phyloP scores from a whole-genome alignment of 495 filamentous ascomycete species.

The Podospora australis region DNA sequence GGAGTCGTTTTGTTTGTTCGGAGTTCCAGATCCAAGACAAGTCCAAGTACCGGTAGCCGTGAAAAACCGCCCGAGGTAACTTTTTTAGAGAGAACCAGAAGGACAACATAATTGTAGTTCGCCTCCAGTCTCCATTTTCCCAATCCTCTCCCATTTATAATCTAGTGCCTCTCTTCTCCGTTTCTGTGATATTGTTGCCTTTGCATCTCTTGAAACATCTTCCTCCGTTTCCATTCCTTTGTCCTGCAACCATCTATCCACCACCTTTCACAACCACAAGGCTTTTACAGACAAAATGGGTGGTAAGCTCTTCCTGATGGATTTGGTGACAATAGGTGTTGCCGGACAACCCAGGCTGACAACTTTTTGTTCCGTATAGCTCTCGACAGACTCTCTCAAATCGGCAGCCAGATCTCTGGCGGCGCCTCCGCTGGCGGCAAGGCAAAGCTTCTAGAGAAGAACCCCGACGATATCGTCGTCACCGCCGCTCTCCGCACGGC shows the following conservation, averaged over 20 bases:
- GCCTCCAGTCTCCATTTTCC: background rate
- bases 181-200: background rate
- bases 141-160: background rate
- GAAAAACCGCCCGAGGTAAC: constrained; percentile 11
- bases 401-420: constrained; percentile 42
- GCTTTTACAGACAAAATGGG: constrained; percentile 18
- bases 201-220: background rate
- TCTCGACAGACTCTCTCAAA: constrained; percentile 39
- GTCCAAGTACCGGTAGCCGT: too few species aligned
- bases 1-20: too few species aligned
- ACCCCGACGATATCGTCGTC: constrained; percentile 65
- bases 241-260: background rate
- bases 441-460: constrained; percentile 45
- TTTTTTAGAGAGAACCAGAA: background rate
- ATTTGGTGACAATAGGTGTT: background rate
- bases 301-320: constrained; percentile 17
- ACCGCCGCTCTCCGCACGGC: constrained; percentile 88
- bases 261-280: background rate
- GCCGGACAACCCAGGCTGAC: constrained; percentile 5
- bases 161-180: background rate
- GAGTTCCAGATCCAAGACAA: too few species aligned
- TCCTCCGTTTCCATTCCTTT: background rate
- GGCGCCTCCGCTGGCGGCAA: constrained; percentile 28
- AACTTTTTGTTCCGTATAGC: constrained; percentile 19
- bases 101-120: background rate